Evolutionary conservation across 2,329 filamentous ascomycete species (phyloP).

Genomic region (Eutypa lata): DNA sequence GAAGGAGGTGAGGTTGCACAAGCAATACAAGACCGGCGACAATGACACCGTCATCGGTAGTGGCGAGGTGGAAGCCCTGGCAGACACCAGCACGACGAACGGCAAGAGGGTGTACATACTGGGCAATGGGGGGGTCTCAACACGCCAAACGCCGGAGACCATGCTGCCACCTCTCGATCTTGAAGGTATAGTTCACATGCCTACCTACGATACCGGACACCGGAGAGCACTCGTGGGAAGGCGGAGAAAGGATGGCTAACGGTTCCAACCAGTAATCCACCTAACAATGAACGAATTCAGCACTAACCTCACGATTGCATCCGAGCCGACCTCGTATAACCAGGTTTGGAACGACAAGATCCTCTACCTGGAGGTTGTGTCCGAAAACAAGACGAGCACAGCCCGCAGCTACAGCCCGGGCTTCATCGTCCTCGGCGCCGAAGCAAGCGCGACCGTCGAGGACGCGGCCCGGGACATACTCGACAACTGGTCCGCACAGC

Average conservation of each 20-base stretch:
- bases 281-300: fast-evolving
- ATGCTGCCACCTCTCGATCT: too few relatives aligned
- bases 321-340: too few relatives aligned
- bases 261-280: background rate
- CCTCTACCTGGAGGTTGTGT: background rate
- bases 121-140: background rate
- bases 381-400: background rate
- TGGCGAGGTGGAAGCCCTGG: background rate
- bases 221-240: too few relatives aligned
- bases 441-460: background rate
- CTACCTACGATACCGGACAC: too few relatives aligned
- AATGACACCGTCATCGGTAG: background rate
- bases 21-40: background rate
- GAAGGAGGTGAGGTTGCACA: background rate
- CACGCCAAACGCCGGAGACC: background rate
- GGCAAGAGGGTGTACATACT: too few relatives aligned
- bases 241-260: background rate
- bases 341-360: background rate
- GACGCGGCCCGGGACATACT: background rate
- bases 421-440: background rate
- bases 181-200: background rate
- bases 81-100: too few relatives aligned
- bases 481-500: background rate
- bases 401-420: background rate
- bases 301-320: background rate